phyloP scores from a whole-genome alignment of 78 protist genomes.

The Dictyostelium citrinum region DNA sequence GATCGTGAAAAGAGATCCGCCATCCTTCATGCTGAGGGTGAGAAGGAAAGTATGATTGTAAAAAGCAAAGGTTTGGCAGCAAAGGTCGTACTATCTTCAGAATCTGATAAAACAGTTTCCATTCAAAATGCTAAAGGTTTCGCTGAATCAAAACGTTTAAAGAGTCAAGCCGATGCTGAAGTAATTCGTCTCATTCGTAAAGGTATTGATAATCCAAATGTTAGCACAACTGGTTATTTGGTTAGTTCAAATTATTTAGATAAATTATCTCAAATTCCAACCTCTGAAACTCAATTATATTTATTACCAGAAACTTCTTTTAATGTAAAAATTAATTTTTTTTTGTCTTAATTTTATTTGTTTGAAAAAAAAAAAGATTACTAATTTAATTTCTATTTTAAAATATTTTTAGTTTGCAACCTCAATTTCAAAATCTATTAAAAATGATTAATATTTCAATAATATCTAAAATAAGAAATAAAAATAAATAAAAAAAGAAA shows the following conservation, averaged over 20 bases:
- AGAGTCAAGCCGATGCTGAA: neutral
- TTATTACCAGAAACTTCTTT: constrained; percentile 11
- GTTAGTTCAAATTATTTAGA: neutral
- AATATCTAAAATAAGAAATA: neutral
- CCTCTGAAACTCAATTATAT: neutral
- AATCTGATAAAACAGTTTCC: constrained; percentile 3
- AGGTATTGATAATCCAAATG: constrained; percentile 1
- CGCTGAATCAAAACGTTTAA: neutral
- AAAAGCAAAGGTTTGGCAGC: constrained; percentile 26
- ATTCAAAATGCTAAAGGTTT: constrained; percentile 20
- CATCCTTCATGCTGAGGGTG: constrained; percentile 9
- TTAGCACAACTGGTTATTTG: constrained; percentile 4
- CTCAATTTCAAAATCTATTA: neutral
- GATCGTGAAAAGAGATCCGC: constrained; percentile 25
- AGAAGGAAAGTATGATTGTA: neutral
- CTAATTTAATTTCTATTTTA: neutral
- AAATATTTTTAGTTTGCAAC: neutral
- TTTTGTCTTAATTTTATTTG: neutral
- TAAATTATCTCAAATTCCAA: neutral
- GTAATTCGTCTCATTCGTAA: constrained; percentile 4
- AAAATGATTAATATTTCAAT: neutral
- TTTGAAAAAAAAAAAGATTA: neutral
- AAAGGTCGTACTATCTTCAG: neutral
- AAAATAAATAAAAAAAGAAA: too few relatives aligned
- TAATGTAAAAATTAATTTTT: neutral